Evolutionary conservation across 805 yeast species (phyloP).

Genomic region (Candida ortonii): DNA sequence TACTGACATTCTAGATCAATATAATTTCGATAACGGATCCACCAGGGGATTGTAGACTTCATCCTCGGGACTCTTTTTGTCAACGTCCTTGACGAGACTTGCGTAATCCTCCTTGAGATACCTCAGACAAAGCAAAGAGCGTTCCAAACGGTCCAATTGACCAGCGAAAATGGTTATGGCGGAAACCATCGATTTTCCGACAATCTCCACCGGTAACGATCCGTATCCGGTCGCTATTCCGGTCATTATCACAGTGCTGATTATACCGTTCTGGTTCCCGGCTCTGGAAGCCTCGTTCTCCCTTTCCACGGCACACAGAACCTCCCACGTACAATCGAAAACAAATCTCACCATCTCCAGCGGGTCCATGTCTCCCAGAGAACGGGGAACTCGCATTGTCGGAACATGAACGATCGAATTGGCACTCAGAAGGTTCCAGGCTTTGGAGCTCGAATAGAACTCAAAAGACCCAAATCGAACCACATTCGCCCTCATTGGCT

Average conservation of each 20-base stretch:
- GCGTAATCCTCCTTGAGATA: conserved; percentile 26
- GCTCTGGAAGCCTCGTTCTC: too few species aligned
- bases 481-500: conserved; percentile 31
- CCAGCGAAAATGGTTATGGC: conserved; percentile 32
- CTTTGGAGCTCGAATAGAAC: conserved; percentile 22
- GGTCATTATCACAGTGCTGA: conserved; percentile 32
- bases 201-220: conserved; percentile 29
- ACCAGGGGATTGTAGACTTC: too few species aligned
- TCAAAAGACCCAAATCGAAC: conserved; percentile 27
- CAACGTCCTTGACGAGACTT: too few species aligned
- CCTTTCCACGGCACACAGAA: conserved; percentile 26
- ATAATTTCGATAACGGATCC: too few species aligned
- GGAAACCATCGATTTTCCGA: conserved; percentile 35
- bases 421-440: conserved; percentile 30
- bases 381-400: conserved; percentile 39
- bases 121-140: conserved; percentile 24
- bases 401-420: conserved; percentile 37
- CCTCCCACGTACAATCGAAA: conserved; percentile 39
- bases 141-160: conserved; percentile 15
- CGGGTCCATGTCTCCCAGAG: conserved; percentile 8
- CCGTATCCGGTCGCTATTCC: conserved; percentile 44
- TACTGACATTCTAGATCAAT: too few species aligned
- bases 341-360: conserved; percentile 22
- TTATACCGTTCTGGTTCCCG: too few species aligned
- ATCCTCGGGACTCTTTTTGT: too few species aligned